Evolutionary conservation across 176 grass and related monocot species (phyloP), one percentile per base, ranked within the genome.

Genomic region (Zea mays): DNA sequence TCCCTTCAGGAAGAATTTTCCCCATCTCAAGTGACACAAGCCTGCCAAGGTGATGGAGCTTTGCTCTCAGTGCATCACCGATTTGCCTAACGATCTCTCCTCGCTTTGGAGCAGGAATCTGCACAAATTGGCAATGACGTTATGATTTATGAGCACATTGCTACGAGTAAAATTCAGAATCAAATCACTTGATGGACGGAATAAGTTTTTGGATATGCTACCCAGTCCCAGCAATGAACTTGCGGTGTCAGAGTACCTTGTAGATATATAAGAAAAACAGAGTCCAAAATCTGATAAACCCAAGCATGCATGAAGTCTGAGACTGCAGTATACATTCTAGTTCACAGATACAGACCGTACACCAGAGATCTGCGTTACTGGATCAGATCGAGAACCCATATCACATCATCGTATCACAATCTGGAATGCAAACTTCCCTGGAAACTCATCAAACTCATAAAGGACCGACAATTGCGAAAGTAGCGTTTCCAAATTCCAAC

Each of bases 81-180:
- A 99, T 99, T 88, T 99, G 92, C 69, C 96, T 90, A 71, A 99
- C 96, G 71, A 99, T 95, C 81, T 99, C 96, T 82, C 96, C 96
- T 82, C 96, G 83, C 76, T 99, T 99, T 5, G 92, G 96, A 66
- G 96, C 88, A 41, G 92, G 92, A 78, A 94, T 6, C 95, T 98
- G 79, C 54, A 60, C 2, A 85, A 41, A 51, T 68, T 78, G 36
- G 73, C 34, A 44, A 21, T 56, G 43, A 51, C 35, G 38, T 55
- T 55, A n/a, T 55, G 52, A 55, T 55, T 12, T 64, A 19, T 74
- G 40, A 71, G 27, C 54, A 20, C 13, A 43, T 44, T 27, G n/a
- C 6, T 49, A 50, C 2, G 35, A 65, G 11, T 52, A 60, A 16
- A 34, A 5, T 11, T 10, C 62, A 8, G 33, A 42, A 73, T 13